A percentile compares a stretch with the other conserved stretches of the same genome.
phyloP scores from a whole-genome alignment of 2,329 filamentous ascomycete species.

The Fusarium sp. region DNA sequence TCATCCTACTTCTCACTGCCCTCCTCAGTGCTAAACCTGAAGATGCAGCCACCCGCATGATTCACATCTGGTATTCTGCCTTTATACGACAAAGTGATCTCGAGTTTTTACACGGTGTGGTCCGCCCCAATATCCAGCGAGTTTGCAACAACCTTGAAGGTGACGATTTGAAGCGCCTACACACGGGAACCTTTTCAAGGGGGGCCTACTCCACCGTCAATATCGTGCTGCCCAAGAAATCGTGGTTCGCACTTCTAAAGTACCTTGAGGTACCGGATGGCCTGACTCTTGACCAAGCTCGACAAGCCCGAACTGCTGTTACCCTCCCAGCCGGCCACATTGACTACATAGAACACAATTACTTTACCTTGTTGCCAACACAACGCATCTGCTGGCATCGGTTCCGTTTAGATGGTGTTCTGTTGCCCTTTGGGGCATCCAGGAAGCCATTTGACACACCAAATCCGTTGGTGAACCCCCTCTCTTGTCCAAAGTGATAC shows the following conservation, averaged over 20 bases:
- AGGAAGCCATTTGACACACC: neutral
- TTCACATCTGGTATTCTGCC: constrained; percentile 25
- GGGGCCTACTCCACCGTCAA: neutral
- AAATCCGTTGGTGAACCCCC: constrained; percentile 11
- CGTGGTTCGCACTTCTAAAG: constrained; percentile 1
- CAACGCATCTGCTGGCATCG: neutral
- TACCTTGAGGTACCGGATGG: neutral
- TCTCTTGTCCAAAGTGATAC: neutral
- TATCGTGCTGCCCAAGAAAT: neutral
- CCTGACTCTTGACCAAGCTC: neutral
- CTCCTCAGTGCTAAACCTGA: neutral
- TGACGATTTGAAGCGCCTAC: rapidly evolving
- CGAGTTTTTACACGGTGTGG: neutral
- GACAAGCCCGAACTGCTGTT: neutral
- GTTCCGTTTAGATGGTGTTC: constrained; percentile 13
- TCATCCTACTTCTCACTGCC: constrained; percentile 10
- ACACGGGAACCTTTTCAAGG: neutral
- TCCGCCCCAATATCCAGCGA: neutral
- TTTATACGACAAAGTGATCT: constrained; percentile 9
- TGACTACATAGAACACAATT: neutral
- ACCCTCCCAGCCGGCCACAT: neutral
- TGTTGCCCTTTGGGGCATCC: constrained; percentile 11
- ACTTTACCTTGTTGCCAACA: neutral
- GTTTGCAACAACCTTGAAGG: neutral
- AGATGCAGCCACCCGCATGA: constrained; percentile 5